phyloP scores from a whole-genome alignment of 768 basidiomycete genomes.

The Leccinellum luteum region DNA sequence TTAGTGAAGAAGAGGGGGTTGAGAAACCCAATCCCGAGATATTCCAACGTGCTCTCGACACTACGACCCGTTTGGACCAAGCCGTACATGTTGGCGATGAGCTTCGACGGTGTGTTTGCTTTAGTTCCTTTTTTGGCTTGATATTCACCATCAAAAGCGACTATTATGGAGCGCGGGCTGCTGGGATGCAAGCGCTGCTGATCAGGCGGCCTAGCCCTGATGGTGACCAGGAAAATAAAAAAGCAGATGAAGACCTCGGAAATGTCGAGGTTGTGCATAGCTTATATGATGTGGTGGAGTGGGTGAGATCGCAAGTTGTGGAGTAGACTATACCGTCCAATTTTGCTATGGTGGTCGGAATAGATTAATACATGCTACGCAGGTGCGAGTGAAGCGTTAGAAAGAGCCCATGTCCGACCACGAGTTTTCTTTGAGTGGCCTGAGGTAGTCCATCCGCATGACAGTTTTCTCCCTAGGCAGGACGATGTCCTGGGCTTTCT shows the following conservation, averaged over 20 bases:
- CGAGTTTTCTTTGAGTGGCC: conserved; percentile 17
- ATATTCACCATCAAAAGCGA: conserved; percentile 44
- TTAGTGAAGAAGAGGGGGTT: conserved; percentile 66
- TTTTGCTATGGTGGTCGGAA: background rate
- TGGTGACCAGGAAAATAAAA: conserved; percentile 46
- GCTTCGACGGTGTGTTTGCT: conserved; percentile 49
- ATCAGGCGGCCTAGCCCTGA: conserved; percentile 49
- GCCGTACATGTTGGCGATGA: conserved; percentile 79
- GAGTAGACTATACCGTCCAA: conserved; percentile 1
- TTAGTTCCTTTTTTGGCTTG: background rate
- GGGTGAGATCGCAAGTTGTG: conserved; percentile 29
- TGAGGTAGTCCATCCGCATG: conserved; percentile 28
- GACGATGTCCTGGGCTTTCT: conserved; percentile 68
- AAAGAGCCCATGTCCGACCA: conserved; percentile 26
- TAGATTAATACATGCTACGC: conserved; percentile 3
- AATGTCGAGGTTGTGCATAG: conserved; percentile 39
- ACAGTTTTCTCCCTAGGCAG: conserved; percentile 46
- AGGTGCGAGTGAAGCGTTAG: conserved; percentile 1
- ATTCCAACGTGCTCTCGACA: conserved; percentile 42
- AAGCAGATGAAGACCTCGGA: conserved; percentile 40
- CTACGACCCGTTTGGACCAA: conserved; percentile 25
- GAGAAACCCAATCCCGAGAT: conserved; percentile 68
- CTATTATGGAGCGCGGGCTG: conserved; percentile 55
- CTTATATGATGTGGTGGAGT: conserved; percentile 35
- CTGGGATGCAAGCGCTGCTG: conserved; percentile 58